Evolutionary conservation across 2,329 filamentous ascomycete species (phyloP).

Genomic region (Hypoxylon rubiginosum): DNA sequence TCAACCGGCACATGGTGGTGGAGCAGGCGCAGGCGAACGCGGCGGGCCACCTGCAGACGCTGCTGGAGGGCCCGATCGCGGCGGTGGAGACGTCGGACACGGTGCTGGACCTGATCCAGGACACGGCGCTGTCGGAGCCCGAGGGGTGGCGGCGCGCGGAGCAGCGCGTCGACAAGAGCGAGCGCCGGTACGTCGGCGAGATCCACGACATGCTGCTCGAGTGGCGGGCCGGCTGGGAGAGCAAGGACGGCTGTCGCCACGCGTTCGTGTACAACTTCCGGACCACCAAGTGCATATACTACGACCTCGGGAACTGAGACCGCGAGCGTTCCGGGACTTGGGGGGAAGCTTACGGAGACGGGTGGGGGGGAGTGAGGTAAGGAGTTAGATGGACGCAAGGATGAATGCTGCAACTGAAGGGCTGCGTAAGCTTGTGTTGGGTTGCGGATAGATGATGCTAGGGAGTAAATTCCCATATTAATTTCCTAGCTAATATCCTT

Average conservation of each 20-base stretch:
- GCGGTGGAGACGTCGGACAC: constrained; percentile 91
- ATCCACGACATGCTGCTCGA: constrained; percentile 80
- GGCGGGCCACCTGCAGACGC: constrained; percentile 75
- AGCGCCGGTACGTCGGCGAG: constrained; percentile 86
- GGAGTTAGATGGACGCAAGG: neutral
- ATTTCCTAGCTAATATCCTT: no score
- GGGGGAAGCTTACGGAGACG: neutral
- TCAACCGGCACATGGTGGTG: constrained; percentile 87
- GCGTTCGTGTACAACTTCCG: constrained; percentile 94
- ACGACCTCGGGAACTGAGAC: constrained; percentile 77
- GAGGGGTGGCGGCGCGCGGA: constrained; percentile 88
- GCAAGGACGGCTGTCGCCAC: constrained; percentile 70
- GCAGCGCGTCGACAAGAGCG: constrained; percentile 80
- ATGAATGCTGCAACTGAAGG: neutral
- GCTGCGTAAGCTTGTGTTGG: neutral
- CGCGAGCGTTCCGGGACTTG: neutral
- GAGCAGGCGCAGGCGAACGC: constrained; percentile 77
- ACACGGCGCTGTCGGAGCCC: constrained; percentile 80
- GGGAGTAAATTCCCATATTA: neutral
- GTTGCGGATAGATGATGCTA: neutral
- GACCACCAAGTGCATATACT: constrained; percentile 86
- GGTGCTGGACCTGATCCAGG: constrained; percentile 80
- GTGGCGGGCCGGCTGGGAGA: constrained; percentile 72
- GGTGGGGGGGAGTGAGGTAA: neutral
- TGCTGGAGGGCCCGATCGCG: constrained; percentile 82